Base-by-base conservation (phyloP, 2,329 filamentous ascomycete genomes). In the Penicillium sp. region DNA sequence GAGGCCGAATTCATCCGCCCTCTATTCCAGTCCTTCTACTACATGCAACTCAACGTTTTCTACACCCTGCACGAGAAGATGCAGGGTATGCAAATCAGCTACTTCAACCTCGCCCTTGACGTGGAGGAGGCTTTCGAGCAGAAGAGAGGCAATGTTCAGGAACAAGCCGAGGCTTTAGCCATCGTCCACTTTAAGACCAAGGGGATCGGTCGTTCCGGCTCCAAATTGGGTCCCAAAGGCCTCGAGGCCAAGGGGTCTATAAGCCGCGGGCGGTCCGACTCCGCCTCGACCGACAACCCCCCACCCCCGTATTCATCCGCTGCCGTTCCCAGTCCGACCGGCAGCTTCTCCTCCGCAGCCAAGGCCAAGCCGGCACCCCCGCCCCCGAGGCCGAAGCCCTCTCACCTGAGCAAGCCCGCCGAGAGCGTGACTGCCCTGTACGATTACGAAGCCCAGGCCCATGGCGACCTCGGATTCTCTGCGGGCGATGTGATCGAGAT, bases 21-120 rank as follows among this genome's bases (percentile, higher is more conserved):
- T 2, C 83, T 99, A 7, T 99, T 99, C 80, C 94, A 97, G 72
- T 95, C 90, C 9, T 99, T 99, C 77, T 99, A 99, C 76, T 99
- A 97, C 79, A 99, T 99, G 94, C 94, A 99, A 74, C 83, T 99
- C 60, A 99, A 99, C 73, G 90, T 99, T 60, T 99, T 97, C 73
- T 99, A 99, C 75, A 99, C 94, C 1, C 80, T 99, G 48, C 94
- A 99, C 71, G 92, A 97, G 74, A 90, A 87, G 75, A 99, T 99
- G 94, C 94, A 99, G 76, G 85, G 82, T 61, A 91, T 95, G 71
- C 92, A 97, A 67, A 99, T 99, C 68, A 91, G 91, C 55, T 99
- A 99, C 76, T 99, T 99, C 73, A 89, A 99, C 71, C 81, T 99
- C 46, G 89, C 88, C 1, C 81, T 89, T 28, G 92, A 95, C 65